Percentiles rank a stretch among this genome's conserved stretches.
phyloP scores from a whole-genome alignment of 768 basidiomycete genomes.

The Russula compacta region DNA sequence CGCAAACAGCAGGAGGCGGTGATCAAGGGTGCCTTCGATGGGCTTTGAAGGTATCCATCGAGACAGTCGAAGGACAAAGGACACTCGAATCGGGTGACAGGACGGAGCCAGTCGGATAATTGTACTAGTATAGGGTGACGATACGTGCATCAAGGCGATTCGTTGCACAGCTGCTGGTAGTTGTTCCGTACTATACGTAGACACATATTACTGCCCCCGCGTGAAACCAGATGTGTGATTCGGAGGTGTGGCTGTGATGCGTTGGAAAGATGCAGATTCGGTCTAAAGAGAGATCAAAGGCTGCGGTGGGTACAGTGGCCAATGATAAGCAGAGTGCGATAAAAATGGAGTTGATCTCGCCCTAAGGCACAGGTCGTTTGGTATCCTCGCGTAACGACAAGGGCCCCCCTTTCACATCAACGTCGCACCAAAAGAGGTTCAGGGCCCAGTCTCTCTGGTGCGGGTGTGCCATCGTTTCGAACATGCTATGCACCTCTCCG shows the following conservation, averaged over 20 bases:
- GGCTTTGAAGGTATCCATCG: conserved; percentile 20
- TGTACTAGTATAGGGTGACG: not conserved
- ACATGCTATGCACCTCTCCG: too few relatives aligned
- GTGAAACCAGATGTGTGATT: not conserved
- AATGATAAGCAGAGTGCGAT: not conserved
- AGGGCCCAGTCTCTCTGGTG: too few relatives aligned
- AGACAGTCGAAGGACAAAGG: not conserved
- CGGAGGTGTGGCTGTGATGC: not conserved
- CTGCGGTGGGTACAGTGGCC: too few relatives aligned
- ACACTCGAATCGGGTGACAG: not conserved
- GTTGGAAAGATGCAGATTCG: too few relatives aligned
- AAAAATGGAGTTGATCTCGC: not conserved
- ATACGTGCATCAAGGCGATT: not conserved
- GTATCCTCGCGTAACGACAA: not conserved
- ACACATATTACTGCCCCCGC: too few relatives aligned
- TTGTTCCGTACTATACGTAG: too few relatives aligned
- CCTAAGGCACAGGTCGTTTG: not conserved
- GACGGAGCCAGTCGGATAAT: too few relatives aligned
- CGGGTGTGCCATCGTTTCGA: too few relatives aligned
- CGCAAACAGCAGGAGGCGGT: conserved; percentile 53
- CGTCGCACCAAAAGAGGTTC: too few relatives aligned
- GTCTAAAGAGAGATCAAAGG: too few relatives aligned
- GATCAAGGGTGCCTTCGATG: conserved; percentile 48
- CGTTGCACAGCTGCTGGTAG: not conserved
- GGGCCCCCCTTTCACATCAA: too few relatives aligned